A percentile compares a stretch with the other conserved stretches of the same genome.
These are phyloP conservation scores for Cladorrhinum sp. DNA, from an alignment of 2,329 filamentous ascomycete species.

Conservation along the genomic window DNA sequence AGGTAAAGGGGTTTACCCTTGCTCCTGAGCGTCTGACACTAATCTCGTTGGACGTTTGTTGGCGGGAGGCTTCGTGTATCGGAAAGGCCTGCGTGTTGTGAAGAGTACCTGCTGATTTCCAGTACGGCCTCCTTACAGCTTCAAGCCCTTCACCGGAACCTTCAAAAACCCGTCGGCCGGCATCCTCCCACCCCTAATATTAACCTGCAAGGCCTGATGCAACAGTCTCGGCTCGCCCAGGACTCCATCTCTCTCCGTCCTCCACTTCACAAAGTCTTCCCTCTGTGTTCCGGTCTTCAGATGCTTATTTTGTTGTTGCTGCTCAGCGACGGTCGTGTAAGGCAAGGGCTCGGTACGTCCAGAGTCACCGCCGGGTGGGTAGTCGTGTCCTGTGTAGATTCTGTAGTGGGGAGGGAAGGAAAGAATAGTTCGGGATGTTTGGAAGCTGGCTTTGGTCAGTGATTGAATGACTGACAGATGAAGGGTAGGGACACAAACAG, in stretches of 20 bases:
- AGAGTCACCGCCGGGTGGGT: slow-evolving; percentile 38
- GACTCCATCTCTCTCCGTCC: slow-evolving; percentile 41
- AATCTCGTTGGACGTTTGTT: too few species aligned
- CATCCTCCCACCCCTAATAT: slow-evolving; percentile 47
- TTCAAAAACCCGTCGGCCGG: slow-evolving; percentile 31
- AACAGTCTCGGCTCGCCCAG: slow-evolving; percentile 47
- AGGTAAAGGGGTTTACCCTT: too few species aligned
- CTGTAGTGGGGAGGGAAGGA: slow-evolving; percentile 40
- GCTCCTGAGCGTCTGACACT: too few species aligned
- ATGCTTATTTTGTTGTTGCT: slow-evolving; percentile 47
- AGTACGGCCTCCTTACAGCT: too few species aligned
- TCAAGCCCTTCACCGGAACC: slow-evolving; percentile 16
- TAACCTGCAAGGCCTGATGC: slow-evolving; percentile 51
- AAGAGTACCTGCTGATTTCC: too few species aligned
- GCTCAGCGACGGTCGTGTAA: slow-evolving; percentile 45
- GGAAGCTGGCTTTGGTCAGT: slow-evolving; percentile 28
- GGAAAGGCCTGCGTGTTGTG: too few species aligned
- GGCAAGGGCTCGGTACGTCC: slow-evolving; percentile 31
- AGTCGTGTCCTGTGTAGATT: slow-evolving; percentile 56
- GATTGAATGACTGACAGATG: too few species aligned
- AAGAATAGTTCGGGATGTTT: slow-evolving; percentile 43
- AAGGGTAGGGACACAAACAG: slow-evolving; percentile 30
- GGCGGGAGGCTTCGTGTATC: too few species aligned
- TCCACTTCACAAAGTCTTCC: slow-evolving; percentile 44
- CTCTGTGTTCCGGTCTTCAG: slow-evolving; percentile 40